phyloP scores from a whole-genome alignment of 352 stramenopile genomes.

The Phytophthora megakarya region DNA sequence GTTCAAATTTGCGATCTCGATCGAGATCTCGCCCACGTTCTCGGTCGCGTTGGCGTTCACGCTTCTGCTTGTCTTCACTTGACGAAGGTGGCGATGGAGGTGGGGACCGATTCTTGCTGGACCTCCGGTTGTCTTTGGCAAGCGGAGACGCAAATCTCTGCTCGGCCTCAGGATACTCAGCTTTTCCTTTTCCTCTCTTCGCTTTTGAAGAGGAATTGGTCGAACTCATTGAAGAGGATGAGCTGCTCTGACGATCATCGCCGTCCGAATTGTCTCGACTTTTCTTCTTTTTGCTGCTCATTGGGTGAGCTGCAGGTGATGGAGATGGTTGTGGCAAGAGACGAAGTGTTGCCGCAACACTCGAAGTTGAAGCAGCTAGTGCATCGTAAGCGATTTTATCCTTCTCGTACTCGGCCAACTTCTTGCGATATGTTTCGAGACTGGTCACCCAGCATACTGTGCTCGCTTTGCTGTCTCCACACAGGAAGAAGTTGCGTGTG shows the following conservation, averaged over 20 bases:
- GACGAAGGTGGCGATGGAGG: slow-evolving; percentile 12
- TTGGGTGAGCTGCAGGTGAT: slow-evolving; percentile 4
- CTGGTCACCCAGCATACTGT: slow-evolving; percentile 82
- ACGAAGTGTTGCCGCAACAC: slow-evolving; percentile 2
- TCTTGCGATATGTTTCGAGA: slow-evolving; percentile 80
- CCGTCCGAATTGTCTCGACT: slow-evolving; percentile 20
- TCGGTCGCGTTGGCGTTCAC: slow-evolving; percentile 27
- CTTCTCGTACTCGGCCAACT: slow-evolving; percentile 72
- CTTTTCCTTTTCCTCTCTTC: slow-evolving; percentile 18
- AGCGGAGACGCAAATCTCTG: slow-evolving; percentile 31
- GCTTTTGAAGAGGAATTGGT: slow-evolving; percentile 21
- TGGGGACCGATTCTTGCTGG: slow-evolving; percentile 19
- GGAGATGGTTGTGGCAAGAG: slow-evolving; percentile 7
- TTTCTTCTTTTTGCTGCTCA: slow-evolving; percentile 37
- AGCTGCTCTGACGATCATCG: slow-evolving; percentile 12
- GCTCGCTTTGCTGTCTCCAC: slow-evolving; percentile 83
- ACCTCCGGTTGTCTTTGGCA: slow-evolving; percentile 12
- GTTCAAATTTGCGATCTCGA: slow-evolving; percentile 33
- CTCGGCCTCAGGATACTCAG: slow-evolving; percentile 27
- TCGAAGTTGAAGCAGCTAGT: slow-evolving; percentile 9
- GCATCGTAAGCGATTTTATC: slow-evolving; percentile 51
- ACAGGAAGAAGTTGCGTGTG: slow-evolving; percentile 86
- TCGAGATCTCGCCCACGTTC: slow-evolving; percentile 24
- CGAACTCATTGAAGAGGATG: slow-evolving; percentile 33
- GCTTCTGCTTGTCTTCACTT: slow-evolving; percentile 17